Percentiles rank a stretch among this genome's conserved stretches.
phyloP scores from a whole-genome alignment of 2,329 filamentous ascomycete species.

The Colletotrichum sp. region DNA sequence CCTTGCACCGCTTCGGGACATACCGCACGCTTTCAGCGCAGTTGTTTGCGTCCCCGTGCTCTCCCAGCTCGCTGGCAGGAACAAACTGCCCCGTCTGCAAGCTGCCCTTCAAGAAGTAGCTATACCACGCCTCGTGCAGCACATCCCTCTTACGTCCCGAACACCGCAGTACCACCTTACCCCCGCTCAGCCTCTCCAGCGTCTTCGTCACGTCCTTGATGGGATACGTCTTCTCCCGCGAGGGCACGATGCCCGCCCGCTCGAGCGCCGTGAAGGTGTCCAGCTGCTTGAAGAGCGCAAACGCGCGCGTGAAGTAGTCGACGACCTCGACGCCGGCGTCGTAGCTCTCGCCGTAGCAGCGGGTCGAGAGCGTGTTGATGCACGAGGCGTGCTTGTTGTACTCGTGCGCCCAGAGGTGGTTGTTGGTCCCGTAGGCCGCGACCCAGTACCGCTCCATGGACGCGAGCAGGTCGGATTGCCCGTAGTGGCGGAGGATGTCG shows the following conservation, averaged over 20 bases:
- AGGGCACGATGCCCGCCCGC: conserved; percentile 40
- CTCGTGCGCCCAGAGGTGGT: conserved; percentile 70
- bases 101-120: conserved; percentile 57
- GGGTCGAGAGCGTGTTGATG: conserved; percentile 69
- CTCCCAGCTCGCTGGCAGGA: conserved; percentile 40
- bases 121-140: conserved; percentile 59
- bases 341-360: conserved; percentile 65
- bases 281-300: conserved; percentile 44
- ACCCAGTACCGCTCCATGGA: conserved; percentile 50
- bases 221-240: conserved; percentile 42
- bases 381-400: conserved; percentile 77
- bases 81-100: conserved; percentile 55
- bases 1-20: conserved; percentile 38
- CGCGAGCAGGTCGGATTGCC: conserved; percentile 39
- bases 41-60: conserved; percentile 42
- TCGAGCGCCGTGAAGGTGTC: conserved; percentile 47
- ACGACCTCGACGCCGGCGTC: conserved; percentile 45
- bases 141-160: conserved; percentile 36
- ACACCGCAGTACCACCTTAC: conserved; percentile 50
- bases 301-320: conserved; percentile 49
- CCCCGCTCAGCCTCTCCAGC: conserved; percentile 49
- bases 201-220: conserved; percentile 44
- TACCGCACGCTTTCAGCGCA: conserved; percentile 44
- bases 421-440: conserved; percentile 42
- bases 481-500: conserved; percentile 43